phyloP scores from a whole-genome alignment of 2,329 filamentous ascomycete genomes.

The Fusarium sp. region DNA sequence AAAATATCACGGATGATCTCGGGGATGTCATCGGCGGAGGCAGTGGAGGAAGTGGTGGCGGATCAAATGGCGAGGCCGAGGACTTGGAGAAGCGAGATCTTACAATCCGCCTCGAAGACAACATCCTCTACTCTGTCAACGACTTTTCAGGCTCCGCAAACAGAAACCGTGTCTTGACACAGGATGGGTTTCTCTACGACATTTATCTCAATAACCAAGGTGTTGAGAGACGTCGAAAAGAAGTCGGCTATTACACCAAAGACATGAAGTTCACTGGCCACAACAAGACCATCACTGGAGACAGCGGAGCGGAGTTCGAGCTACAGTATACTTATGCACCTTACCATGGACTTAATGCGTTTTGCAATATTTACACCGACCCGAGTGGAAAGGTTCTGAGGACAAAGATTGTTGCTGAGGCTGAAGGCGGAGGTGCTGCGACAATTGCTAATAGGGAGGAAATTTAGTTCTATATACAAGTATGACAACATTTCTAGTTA shows the following conservation, averaged over 20 bases:
- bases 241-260: conserved; percentile 30
- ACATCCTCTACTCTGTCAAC: conserved; percentile 34
- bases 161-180: conserved; percentile 29
- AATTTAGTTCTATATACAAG: neutral
- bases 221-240: conserved; percentile 23
- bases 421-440: conserved; percentile 28
- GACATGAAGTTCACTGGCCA: conserved; percentile 34
- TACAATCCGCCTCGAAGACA: conserved; percentile 23
- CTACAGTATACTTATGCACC: conserved; percentile 29
- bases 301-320: conserved; percentile 16
- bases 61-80: neutral
- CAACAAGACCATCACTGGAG: conserved; percentile 16
- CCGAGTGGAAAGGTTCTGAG: conserved; percentile 23
- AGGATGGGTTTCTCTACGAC: conserved; percentile 28
- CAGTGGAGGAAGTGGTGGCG: neutral
- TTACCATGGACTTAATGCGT: conserved; percentile 25
- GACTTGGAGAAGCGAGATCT: conserved; percentile 24
- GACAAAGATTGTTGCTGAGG: conserved; percentile 33
- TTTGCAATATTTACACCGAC: conserved; percentile 31
- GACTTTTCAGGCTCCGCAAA: conserved; percentile 30
- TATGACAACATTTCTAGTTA: too few relatives aligned
- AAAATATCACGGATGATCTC: conserved; percentile 14
- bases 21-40: conserved; percentile 12
- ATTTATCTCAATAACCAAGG: conserved; percentile 30
- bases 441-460: conserved; percentile 30